These are phyloP conservation scores for Lathyrus oleraceus DNA, from an alignment of 306 rosid genomes.

Conservation along the genomic window DNA sequence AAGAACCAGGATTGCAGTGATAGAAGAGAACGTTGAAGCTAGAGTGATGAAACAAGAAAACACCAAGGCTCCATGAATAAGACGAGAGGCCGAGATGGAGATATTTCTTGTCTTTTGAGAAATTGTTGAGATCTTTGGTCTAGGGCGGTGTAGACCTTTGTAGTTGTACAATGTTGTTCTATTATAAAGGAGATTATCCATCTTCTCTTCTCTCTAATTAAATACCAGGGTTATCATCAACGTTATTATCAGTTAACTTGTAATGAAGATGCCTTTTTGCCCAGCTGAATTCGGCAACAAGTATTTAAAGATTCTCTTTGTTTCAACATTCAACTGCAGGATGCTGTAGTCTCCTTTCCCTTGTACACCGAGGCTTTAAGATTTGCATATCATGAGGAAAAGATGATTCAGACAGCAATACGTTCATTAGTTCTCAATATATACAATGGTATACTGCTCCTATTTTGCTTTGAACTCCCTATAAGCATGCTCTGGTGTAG, in stretches of 20 bases:
- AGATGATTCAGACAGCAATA: constrained; percentile 75
- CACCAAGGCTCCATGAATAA: neutral
- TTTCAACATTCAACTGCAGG: constrained; percentile 48
- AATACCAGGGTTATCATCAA: neutral
- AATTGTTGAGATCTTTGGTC: neutral
- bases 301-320: constrained; percentile 20
- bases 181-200: neutral
- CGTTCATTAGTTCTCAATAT: constrained; percentile 70
- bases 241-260: constrained; percentile 17
- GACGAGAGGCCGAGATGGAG: neutral
- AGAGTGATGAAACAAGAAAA: neutral
- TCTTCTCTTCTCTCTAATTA: neutral
- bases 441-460: constrained; percentile 57
- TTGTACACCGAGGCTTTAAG: constrained; percentile 74
- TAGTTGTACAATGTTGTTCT: neutral
- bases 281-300: constrained; percentile 22
- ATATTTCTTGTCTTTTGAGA: neutral
- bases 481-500: constrained; percentile 20
- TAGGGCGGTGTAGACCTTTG: constrained; percentile 4
- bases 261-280: constrained; percentile 26
- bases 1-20: neutral
- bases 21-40: neutral
- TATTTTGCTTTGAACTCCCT: constrained; percentile 30
- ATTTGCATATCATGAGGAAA: constrained; percentile 74
- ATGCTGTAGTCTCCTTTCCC: constrained; percentile 78